phyloP scores from a whole-genome alignment of 495 filamentous ascomycete genomes.

The Penicillium bovifimosum region DNA sequence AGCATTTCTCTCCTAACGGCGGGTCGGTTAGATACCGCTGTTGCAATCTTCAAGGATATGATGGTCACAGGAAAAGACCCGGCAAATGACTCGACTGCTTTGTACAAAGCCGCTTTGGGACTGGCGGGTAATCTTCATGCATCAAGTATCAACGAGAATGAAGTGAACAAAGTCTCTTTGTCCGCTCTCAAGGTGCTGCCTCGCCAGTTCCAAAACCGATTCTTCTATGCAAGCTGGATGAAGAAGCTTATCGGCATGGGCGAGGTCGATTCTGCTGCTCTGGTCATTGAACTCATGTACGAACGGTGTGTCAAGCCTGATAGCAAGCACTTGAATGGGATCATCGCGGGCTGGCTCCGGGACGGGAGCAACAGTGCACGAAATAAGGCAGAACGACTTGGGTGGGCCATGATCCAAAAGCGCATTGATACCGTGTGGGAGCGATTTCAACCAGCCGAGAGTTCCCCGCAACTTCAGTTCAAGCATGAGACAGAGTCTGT shows the following conservation, averaged over 20 bases:
- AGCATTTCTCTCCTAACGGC: slow-evolving; percentile 57
- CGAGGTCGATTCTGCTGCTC: slow-evolving; percentile 60
- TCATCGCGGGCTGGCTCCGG: slow-evolving; percentile 70
- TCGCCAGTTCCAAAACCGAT: slow-evolving; percentile 61
- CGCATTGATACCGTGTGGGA: slow-evolving; percentile 54
- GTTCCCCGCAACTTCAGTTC: slow-evolving; percentile 19
- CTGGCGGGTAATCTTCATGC: slow-evolving; percentile 44
- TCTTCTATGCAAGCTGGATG: slow-evolving; percentile 77
- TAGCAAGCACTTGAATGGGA: slow-evolving; percentile 66
- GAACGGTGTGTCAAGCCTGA: slow-evolving; percentile 58
- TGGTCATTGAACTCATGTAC: slow-evolving; percentile 64
- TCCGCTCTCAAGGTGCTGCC: slow-evolving; percentile 52
- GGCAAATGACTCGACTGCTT: slow-evolving; percentile 43
- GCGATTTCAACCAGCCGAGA: slow-evolving; percentile 25
- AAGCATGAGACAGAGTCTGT: slow-evolving; percentile 10
- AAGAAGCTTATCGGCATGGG: slow-evolving; percentile 72
- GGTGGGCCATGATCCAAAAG: slow-evolving; percentile 70
- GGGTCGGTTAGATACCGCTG: slow-evolving; percentile 54
- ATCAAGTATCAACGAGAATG: slow-evolving; percentile 38
- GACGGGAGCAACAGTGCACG: slow-evolving; percentile 46
- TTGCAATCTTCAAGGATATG: slow-evolving; percentile 78
- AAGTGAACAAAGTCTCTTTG: slow-evolving; percentile 48
- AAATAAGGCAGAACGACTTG: slow-evolving; percentile 61
- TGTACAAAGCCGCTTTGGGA: slow-evolving; percentile 43
- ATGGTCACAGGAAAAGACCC: slow-evolving; percentile 59